Evolutionary conservation across 73 alveolate genomes (phyloP).

Genomic region (Paramecium sexaurelia): DNA sequence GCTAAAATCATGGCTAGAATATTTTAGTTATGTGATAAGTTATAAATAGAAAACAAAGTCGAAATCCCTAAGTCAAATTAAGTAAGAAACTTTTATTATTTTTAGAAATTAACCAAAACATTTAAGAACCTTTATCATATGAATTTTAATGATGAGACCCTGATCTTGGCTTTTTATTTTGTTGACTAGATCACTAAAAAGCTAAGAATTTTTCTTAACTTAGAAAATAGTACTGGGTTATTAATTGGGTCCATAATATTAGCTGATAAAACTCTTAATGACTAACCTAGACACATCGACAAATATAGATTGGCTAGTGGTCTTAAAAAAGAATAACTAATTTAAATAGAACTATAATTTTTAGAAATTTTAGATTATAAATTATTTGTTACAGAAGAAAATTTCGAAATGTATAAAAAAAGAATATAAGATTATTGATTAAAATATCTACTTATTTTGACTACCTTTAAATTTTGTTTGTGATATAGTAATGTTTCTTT

Average conservation of each 20-base stretch:
- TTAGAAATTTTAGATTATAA: background rate
- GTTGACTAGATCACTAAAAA: background rate
- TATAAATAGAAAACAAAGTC: background rate
- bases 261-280: background rate
- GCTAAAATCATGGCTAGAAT: background rate
- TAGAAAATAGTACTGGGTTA: background rate
- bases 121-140: background rate
- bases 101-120: background rate
- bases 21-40: background rate
- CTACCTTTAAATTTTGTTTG: background rate
- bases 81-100: background rate
- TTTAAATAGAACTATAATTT: background rate
- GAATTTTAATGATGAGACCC: background rate
- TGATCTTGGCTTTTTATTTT: background rate
- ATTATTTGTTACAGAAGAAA: background rate
- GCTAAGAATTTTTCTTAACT: slow-evolving; percentile 11
- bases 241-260: background rate
- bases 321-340: background rate
- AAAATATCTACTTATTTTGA: background rate
- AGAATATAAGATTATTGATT: background rate
- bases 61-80: background rate
- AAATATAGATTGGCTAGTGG: background rate
- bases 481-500: too few species aligned
- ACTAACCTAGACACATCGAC: background rate
- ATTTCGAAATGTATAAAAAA: background rate